A percentile compares a stretch with the other conserved stretches of the same genome.
phyloP scores from a whole-genome alignment of 176 grass and related monocot genomes.

The Oryza rufipogon region DNA sequence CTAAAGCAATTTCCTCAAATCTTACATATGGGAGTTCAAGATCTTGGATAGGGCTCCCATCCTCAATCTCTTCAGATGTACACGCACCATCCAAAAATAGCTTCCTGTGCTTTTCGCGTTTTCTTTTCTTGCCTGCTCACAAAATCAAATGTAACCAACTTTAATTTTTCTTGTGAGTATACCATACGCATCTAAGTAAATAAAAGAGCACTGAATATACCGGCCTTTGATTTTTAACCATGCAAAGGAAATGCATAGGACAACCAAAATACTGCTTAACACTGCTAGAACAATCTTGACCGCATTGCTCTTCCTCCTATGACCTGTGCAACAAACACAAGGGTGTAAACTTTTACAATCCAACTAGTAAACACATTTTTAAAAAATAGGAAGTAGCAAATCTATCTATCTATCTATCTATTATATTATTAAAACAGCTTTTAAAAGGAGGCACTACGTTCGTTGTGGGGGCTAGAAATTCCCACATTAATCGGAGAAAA shows the following conservation, averaged over 20 bases:
- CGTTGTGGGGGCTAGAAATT: too few relatives aligned
- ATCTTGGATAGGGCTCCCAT: not conserved
- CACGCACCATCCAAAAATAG: not conserved
- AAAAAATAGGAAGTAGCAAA: too few relatives aligned
- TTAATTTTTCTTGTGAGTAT: not conserved
- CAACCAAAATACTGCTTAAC: not conserved
- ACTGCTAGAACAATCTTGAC: not conserved
- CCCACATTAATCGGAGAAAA: too few relatives aligned
- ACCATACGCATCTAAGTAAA: not conserved
- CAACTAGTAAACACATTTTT: too few relatives aligned
- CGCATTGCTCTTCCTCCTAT: not conserved
- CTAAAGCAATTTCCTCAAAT: constrained; percentile 17
- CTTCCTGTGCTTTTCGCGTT: constrained; percentile 12
- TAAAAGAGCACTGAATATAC: not conserved
- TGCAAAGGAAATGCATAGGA: constrained; percentile 19
- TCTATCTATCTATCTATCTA: too few relatives aligned
- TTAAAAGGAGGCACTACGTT: too few relatives aligned
- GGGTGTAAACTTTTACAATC: too few relatives aligned
- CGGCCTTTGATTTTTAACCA: not conserved
- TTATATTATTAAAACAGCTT: too few relatives aligned
- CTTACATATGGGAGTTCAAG: constrained; percentile 22
- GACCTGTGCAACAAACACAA: constrained; percentile 5
- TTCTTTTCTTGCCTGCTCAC: not conserved
- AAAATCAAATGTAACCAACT: not conserved
- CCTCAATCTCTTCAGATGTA: not conserved